Conservation (phyloP, 148 eudicot genomes). For the Mesembryanthemum crystallinum region DNA sequence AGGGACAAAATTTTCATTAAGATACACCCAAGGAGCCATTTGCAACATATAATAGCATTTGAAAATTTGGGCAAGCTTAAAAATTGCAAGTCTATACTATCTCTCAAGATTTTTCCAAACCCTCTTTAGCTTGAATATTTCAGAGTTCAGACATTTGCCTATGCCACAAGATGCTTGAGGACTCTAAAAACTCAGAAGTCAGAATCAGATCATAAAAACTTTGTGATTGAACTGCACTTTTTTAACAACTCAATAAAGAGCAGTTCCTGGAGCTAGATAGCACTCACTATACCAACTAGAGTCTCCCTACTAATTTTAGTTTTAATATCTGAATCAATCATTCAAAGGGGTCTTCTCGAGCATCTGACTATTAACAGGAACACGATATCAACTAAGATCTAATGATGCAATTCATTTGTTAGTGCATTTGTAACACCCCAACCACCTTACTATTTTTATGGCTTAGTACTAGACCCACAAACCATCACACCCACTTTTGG, state of each 20-base stretch:
- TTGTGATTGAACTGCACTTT: neutral
- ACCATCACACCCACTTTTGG: too few relatives aligned
- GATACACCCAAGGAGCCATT: neutral
- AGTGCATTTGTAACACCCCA: neutral
- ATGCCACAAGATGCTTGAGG: neutral
- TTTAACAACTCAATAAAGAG: neutral
- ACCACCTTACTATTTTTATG: too few relatives aligned
- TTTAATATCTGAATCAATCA: too few relatives aligned
- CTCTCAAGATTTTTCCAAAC: neutral
- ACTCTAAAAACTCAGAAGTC: neutral
- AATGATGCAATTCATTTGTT: neutral
- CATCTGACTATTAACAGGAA: neutral
- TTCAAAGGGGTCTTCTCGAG: neutral
- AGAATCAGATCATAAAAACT: neutral
- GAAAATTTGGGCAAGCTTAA: too few relatives aligned
- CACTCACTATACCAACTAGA: neutral
- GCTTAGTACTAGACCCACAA: too few relatives aligned
- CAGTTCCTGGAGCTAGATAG: neutral
- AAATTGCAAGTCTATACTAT: too few relatives aligned
- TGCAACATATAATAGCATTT: too few relatives aligned
- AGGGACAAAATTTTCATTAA: neutral
- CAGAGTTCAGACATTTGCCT: neutral
- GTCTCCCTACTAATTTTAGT: too few relatives aligned
- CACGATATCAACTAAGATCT: neutral
- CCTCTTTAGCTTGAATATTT: neutral